These are phyloP conservation scores for Magnusiomyces suaveolens DNA, from an alignment of 1,139 yeast species.

Conservation along the genomic window DNA sequence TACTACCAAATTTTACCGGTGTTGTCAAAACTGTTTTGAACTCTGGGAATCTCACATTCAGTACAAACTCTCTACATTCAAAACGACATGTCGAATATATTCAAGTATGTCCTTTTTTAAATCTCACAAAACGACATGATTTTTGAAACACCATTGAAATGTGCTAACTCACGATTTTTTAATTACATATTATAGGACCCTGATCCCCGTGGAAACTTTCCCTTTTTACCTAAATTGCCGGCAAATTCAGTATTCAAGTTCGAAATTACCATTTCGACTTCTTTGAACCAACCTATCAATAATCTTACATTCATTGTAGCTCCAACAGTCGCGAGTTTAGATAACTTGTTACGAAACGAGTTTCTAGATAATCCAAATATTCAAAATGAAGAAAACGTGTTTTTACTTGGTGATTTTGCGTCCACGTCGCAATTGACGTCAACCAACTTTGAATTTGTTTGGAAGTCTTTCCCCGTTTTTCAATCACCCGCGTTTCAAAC, in stretches of 20 bases:
- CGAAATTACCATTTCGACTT: constrained; percentile 16
- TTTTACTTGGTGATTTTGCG: constrained; percentile 30
- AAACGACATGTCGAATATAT: constrained; percentile 16
- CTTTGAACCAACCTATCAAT: constrained; percentile 16
- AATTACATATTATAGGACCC: too few species aligned
- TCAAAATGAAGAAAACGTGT: constrained; percentile 34
- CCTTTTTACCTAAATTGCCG: constrained; percentile 13
- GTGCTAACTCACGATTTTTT: too few species aligned
- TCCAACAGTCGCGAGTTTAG: constrained; percentile 25
- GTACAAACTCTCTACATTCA: constrained; percentile 10
- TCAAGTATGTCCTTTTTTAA: constrained; percentile 16
- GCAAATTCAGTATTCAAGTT: constrained; percentile 17
- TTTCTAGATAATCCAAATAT: constrained; percentile 36
- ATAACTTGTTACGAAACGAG: constrained; percentile 31
- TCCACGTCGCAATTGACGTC: constrained; percentile 11
- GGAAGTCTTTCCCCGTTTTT: constrained; percentile 19
- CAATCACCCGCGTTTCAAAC: constrained; percentile 5
- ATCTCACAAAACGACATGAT: too few species aligned
- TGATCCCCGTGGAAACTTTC: constrained; percentile 9
- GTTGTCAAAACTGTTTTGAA: constrained; percentile 8
- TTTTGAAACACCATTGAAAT: too few species aligned
- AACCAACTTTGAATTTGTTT: constrained; percentile 24
- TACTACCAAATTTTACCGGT: constrained; percentile 11
- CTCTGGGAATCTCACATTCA: constrained; percentile 3
- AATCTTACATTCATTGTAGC: constrained; percentile 32